Evolutionary conservation across 2,329 filamentous ascomycete genomes (phyloP), one percentile per base, ranked within the genome.

Genomic region (Fusarium musae): DNA sequence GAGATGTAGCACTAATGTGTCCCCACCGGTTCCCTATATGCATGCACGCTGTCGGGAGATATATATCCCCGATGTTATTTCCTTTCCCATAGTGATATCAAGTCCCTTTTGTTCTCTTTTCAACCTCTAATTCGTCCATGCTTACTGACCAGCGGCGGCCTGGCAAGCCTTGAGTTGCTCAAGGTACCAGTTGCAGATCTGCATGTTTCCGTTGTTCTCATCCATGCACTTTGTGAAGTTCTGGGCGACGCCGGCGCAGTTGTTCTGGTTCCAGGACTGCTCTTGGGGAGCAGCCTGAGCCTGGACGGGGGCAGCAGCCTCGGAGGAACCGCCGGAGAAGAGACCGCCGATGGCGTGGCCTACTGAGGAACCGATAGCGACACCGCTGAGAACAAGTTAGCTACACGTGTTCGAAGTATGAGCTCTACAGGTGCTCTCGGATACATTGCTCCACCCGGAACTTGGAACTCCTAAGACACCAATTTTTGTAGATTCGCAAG

Each of bases 171-270:
- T 96, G 84, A 99, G 88, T 89, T 99, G 96, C 83, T 99, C 96
- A 79, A 99, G 86, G 84, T 99, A 99, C 95, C 96, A 99, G 77
- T 93, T 93, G 87, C 96, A 99, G 81, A 98, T 97, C 81, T 93
- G 92, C 92, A 99, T 91, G 85, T 96, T 95, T 77, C 96, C 96
- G 81, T 91, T 87, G 84, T 99, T 93, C 81, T 98, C 93, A 83
- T 98, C 95, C 92, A 99, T 93, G 89, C 96, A 99, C 86, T 92
- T 93, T 79, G 94, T 95, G 88, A 99, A 98, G 85, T 89, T 90
- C 84, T 91, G 90, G 61, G 95, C 91, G 78, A 96, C 94, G 61
- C 87, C 90, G 73, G 91, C 90, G 86, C 96, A 99, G 82, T 93
- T 93, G 83, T 84, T 88, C 72, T 78, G 75, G 80, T 84, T 83